Evolutionary conservation across 441 rosid species (phyloP).

Genomic region (Pelargonium myrrhifolium): DNA sequence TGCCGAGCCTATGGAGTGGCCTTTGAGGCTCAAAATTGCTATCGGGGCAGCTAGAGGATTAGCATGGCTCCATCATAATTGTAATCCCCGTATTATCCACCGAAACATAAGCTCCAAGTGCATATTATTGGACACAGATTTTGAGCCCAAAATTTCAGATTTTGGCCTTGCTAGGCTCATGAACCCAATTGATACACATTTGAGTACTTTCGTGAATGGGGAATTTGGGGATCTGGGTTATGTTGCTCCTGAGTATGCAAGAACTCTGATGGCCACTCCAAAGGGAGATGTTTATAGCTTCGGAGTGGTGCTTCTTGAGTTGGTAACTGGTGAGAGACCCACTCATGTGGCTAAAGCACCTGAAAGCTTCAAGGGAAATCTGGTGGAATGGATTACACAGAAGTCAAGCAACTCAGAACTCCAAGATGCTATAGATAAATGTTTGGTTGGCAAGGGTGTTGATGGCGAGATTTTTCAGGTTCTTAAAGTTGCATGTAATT

Average conservation of each 20-base stretch:
- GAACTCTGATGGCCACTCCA: constrained; percentile 80
- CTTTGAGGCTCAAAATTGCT: constrained; percentile 68
- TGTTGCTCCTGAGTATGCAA: constrained; percentile 80
- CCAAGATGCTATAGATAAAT: constrained; percentile 51
- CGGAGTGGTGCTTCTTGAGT: constrained; percentile 78
- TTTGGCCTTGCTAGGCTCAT: constrained; percentile 92
- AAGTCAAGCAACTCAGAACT: constrained; percentile 47
- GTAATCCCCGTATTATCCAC: constrained; percentile 86
- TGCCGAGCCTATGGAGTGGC: constrained; percentile 58
- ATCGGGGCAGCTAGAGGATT: constrained; percentile 71
- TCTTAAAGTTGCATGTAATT: constrained; percentile 68
- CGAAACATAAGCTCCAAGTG: constrained; percentile 82
- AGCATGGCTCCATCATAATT: constrained; percentile 91
- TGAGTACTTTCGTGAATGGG: constrained; percentile 87
- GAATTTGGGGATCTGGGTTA: constrained; percentile 89
- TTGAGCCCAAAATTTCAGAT: constrained; percentile 79
- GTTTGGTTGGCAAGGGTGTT: constrained; percentile 47
- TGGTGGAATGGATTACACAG: constrained; percentile 63
- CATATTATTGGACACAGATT: constrained; percentile 63
- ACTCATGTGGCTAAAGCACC: constrained; percentile 48
- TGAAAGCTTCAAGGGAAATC: constrained; percentile 68
- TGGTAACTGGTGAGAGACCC: constrained; percentile 78
- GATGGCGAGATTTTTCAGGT: constrained; percentile 67
- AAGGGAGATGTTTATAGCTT: constrained; percentile 93
- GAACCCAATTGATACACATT: constrained; percentile 81